Conservation (phyloP, 2,329 filamentous ascomycete species). For the Blastomyces silverae region DNA sequence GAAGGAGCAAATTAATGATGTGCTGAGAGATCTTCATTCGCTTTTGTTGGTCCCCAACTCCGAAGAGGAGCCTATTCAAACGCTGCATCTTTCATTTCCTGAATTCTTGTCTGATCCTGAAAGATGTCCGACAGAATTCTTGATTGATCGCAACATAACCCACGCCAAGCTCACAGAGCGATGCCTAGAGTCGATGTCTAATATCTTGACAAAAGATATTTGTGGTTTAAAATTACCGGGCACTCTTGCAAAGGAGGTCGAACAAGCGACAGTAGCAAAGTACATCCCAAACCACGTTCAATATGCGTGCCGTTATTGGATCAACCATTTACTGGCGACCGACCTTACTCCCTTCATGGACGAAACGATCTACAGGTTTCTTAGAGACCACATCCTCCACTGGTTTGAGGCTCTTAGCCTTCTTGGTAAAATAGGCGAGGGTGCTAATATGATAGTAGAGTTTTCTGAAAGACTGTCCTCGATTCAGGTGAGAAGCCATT, state of each 20-base stretch:
- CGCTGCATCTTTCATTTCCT: slow-evolving; percentile 26
- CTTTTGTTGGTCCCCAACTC: slow-evolving; percentile 17
- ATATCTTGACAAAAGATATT: slow-evolving; percentile 16
- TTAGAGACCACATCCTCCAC: background rate
- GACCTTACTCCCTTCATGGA: background rate
- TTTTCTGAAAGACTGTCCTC: background rate
- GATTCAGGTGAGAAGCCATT: background rate
- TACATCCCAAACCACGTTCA: slow-evolving; percentile 20
- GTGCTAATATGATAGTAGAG: background rate
- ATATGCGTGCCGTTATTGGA: slow-evolving; percentile 26
- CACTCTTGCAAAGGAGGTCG: background rate
- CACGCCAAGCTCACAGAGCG: slow-evolving; percentile 25
- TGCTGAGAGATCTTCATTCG: slow-evolving; percentile 14
- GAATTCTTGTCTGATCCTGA: slow-evolving; percentile 26
- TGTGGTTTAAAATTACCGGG: slow-evolving; percentile 12
- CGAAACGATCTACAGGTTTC: background rate
- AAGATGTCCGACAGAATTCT: slow-evolving; percentile 22
- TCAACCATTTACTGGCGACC: slow-evolving; percentile 21
- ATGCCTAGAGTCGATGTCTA: slow-evolving; percentile 24
- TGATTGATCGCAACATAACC: slow-evolving; percentile 28
- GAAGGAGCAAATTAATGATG: slow-evolving; percentile 14
- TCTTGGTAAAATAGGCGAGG: slow-evolving; percentile 1
- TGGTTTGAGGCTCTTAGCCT: slow-evolving; percentile 5
- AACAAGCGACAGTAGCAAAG: slow-evolving; percentile 13
- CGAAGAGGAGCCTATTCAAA: slow-evolving; percentile 14